A percentile compares a stretch with the other conserved stretches of the same genome.
Conservation (phyloP, 2,329 filamentous ascomycete genomes). For the Penicillium sp. region DNA sequence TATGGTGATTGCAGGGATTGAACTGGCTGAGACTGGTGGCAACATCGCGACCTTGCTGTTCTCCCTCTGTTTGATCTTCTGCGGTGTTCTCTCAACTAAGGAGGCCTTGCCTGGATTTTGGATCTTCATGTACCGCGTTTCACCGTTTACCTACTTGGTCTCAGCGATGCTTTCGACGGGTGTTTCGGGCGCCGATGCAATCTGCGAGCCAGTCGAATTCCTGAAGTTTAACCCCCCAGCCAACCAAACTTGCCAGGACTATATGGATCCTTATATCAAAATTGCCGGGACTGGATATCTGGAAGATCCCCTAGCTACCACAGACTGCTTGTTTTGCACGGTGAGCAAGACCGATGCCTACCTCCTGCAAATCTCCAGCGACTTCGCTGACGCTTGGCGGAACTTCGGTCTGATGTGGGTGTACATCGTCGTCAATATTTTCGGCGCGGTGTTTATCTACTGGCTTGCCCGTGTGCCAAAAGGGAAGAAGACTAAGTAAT, state of each 20-base stretch:
- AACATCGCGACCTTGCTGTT: constrained; percentile 76
- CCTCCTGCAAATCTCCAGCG: neutral
- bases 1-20: constrained; percentile 68
- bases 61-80: constrained; percentile 71
- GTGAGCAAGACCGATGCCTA: constrained; percentile 5
- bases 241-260: constrained; percentile 10
- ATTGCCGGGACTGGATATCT: constrained; percentile 1
- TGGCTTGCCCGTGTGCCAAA: constrained; percentile 13
- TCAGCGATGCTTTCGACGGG: constrained; percentile 2
- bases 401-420: constrained; percentile 15
- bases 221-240: constrained; percentile 2
- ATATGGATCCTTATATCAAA: neutral
- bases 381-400: constrained; percentile 5
- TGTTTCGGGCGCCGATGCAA: neutral
- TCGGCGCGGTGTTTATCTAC: constrained; percentile 7
- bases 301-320: neutral
- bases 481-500: neutral
- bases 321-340: constrained; percentile 3
- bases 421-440: constrained; percentile 9
- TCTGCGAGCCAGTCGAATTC: constrained; percentile 1
- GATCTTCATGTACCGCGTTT: constrained; percentile 9
- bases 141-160: constrained; percentile 3
- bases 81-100: constrained; percentile 25
- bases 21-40: constrained; percentile 69
- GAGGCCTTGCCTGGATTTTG: constrained; percentile 4